These are phyloP conservation scores for Calonectria hawksworthii DNA, from an alignment of 2,329 filamentous ascomycete genomes.

Conservation along the genomic window DNA sequence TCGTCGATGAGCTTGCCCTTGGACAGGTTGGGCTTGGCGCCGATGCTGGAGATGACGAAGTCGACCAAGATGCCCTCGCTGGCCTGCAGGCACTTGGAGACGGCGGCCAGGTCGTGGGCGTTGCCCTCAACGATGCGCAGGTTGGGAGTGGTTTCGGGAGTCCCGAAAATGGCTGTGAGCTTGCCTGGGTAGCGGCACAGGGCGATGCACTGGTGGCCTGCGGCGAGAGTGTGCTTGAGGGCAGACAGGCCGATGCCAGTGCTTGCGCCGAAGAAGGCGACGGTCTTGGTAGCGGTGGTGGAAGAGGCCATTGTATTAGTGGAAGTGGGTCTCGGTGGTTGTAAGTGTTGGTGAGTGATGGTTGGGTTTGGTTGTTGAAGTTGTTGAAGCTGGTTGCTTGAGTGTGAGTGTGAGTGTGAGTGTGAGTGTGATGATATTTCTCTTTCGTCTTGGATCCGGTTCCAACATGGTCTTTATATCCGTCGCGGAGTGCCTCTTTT, in stretches of 20 bases:
- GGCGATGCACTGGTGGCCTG: conserved; percentile 51
- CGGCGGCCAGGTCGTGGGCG: conserved; percentile 56
- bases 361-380: background rate
- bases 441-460: background rate
- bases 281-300: conserved; percentile 49
- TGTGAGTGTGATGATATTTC: background rate
- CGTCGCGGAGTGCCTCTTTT: background rate
- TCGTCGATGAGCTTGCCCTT: conserved; percentile 57
- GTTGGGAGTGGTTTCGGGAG: conserved; percentile 49
- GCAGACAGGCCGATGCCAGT: conserved; percentile 63
- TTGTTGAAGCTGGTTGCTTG: background rate
- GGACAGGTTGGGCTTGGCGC: conserved; percentile 50
- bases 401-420: background rate
- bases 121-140: conserved; percentile 63
- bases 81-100: conserved; percentile 54
- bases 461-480: background rate
- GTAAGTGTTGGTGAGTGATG: background rate
- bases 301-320: conserved; percentile 5
- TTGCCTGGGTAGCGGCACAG: conserved; percentile 63
- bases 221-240: conserved; percentile 60
- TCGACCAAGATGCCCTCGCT: conserved; percentile 56
- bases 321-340: background rate
- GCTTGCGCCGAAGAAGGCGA: conserved; percentile 68
- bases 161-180: conserved; percentile 54
- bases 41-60: conserved; percentile 63